Evolutionary conservation across 1,284 basidiomycete genomes (phyloP), one percentile per base, ranked within the genome.

Genomic region (Thecaphora thlaspeos): DNA sequence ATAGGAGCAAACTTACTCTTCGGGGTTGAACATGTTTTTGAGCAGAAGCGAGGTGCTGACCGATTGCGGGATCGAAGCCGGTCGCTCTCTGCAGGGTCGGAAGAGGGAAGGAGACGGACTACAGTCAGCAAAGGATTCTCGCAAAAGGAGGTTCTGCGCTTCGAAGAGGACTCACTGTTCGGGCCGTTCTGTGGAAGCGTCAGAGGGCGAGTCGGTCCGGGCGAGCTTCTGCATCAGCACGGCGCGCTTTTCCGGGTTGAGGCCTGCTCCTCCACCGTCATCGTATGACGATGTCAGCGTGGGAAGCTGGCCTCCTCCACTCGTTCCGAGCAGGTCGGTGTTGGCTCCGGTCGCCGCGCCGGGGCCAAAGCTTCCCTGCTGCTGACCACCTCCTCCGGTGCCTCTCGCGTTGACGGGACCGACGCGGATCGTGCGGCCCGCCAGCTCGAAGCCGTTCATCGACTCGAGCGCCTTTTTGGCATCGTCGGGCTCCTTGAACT

Each of bases 11-110:
- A 53, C 58, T n/a, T 44, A 57, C 58, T 96, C 90, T 80, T 91
- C 91, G 11, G 94, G 91, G 77, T 92, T 83, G 78, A 99, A 98
- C 90, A 97, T 96, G 73, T 98, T 91, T 80, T 87, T 90, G 66
- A 98, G 80, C 34, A 96, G 80, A 32, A 71, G 34, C 19, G 70
- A 66, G 1, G 61, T 54, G 10, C 91, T 91, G 58, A 89, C 81
- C 3, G 61, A 59, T 73, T 87, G 85, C 41, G 88, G 84, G 61
- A 90, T 87, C 60, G 84, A 87, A 19, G 85, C 84, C 65, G 68
- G 54, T 53, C 70, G 46, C 28, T 38, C 46, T 21, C 55, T 62
- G 42, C 18, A 4, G 32, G 15, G 26, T 28, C 18, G 21, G 43
- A 36, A 30, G 9, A 17, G 11, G 5, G n/a, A 21, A 46, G 26